Percentiles rank a stretch among this genome's conserved stretches.
Evolutionary conservation across 305 asterid species (phyloP).

Genomic region (Plantago coronopus): DNA sequence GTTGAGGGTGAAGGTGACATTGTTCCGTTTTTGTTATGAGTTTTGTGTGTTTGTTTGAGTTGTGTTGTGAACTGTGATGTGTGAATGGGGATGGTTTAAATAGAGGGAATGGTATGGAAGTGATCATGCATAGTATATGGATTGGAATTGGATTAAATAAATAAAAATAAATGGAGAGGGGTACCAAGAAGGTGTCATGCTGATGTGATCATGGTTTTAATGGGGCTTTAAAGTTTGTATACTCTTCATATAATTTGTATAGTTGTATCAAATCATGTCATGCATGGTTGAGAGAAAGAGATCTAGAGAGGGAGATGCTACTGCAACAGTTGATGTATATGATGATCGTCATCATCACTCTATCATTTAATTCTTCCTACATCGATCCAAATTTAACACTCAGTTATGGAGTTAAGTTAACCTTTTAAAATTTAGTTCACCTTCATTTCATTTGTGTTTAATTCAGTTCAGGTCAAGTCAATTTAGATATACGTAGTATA

Average conservation of each 20-base stretch:
- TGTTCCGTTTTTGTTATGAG: background rate
- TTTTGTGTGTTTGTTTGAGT: background rate
- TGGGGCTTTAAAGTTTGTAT: conserved; percentile 17
- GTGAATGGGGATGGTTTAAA: conserved; percentile 8
- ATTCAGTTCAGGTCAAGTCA: background rate
- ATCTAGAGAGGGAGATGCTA: conserved; percentile 11
- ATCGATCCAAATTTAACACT: too few species aligned
- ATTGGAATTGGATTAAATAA: background rate
- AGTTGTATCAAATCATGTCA: too few species aligned
- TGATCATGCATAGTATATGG: conserved; percentile 21
- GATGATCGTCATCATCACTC: background rate
- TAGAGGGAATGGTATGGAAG: background rate
- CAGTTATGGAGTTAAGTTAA: background rate
- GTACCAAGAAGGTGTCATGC: conserved; percentile 36
- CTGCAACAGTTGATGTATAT: too few species aligned
- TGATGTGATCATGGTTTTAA: conserved; percentile 23
- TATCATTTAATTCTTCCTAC: background rate
- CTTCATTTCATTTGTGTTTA: too few species aligned
- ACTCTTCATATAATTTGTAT: background rate
- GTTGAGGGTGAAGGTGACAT: conserved; percentile 47
- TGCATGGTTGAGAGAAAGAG: conserved; percentile 1
- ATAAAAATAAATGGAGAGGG: background rate
- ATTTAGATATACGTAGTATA: too few species aligned
- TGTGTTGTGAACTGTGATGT: background rate
- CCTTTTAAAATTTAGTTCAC: too few species aligned